phyloP scores from a whole-genome alignment of 495 filamentous ascomycete genomes.

The Bathelium albidoporum region DNA sequence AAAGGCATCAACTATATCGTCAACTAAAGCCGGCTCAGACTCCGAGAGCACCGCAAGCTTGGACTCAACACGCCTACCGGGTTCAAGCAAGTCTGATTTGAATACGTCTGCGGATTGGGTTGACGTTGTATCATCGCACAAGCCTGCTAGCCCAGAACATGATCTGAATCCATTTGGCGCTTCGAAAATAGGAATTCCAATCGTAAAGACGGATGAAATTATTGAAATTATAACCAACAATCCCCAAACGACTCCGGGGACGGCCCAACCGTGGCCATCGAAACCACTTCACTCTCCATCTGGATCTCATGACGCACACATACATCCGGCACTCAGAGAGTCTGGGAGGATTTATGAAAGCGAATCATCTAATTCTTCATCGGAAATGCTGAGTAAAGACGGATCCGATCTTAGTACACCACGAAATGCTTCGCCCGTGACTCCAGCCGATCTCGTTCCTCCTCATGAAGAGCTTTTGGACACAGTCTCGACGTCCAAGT shows the following conservation, averaged over 20 bases:
- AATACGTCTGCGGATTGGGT: neutral
- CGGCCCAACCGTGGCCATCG: neutral
- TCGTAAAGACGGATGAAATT: neutral
- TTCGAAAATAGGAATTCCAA: neutral
- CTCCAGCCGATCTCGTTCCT: neutral
- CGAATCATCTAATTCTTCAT: conserved; percentile 1
- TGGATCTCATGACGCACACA: neutral
- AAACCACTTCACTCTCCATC: neutral
- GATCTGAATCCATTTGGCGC: neutral
- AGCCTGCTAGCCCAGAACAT: neutral
- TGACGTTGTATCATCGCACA: neutral
- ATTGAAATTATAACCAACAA: neutral
- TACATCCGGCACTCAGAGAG: neutral
- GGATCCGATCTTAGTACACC: neutral
- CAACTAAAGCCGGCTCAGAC: neutral
- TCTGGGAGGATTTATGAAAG: neutral
- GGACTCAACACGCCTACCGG: neutral
- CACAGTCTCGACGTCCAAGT: neutral
- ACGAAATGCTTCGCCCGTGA: neutral
- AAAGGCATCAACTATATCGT: neutral
- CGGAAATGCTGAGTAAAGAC: neutral
- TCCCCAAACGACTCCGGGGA: neutral
- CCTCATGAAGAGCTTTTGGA: neutral
- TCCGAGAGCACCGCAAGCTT: neutral
- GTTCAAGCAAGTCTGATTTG: neutral